Conservation (phyloP, 2,329 filamentous ascomycete genomes). For the Penicillium glabrum region DNA sequence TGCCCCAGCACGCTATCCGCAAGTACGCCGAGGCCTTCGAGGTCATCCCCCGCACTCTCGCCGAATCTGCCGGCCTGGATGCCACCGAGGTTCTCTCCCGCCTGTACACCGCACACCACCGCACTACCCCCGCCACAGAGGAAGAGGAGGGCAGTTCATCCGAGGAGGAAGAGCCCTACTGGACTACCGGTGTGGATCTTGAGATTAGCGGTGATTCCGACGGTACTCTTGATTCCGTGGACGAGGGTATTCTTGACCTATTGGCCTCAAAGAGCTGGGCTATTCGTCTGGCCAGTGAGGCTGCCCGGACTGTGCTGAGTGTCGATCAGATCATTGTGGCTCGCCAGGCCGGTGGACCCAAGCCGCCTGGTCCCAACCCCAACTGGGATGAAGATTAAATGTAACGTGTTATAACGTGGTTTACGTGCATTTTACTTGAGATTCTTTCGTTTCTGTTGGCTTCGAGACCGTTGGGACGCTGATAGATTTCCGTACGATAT, state of each 20-base stretch:
- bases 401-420: slow-evolving; percentile 8
- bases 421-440: slow-evolving; percentile 1
- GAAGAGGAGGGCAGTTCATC: slow-evolving; percentile 36
- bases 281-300: slow-evolving; percentile 93
- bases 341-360: slow-evolving; percentile 93
- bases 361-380: slow-evolving; percentile 91
- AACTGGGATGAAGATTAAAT: slow-evolving; percentile 67
- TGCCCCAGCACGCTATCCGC: slow-evolving; percentile 94
- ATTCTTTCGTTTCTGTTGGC: slow-evolving; percentile 3
- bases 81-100: slow-evolving; percentile 94
- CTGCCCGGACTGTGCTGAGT: slow-evolving; percentile 87
- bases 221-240: slow-evolving; percentile 80
- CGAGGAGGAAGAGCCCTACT: slow-evolving; percentile 73
- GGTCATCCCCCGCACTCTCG: slow-evolving; percentile 88
- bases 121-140: slow-evolving; percentile 29
- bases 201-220: slow-evolving; percentile 79
- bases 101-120: slow-evolving; percentile 88
- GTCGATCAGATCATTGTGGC: slow-evolving; percentile 99
- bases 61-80: slow-evolving; percentile 92
- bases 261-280: slow-evolving; percentile 94
- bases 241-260: slow-evolving; percentile 88
- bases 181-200: slow-evolving; percentile 91
- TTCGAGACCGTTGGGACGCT: slow-evolving; percentile 20
- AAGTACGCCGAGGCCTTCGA: slow-evolving; percentile 98
- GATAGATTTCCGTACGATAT: slow-evolving; percentile 34